Percentiles rank a stretch among this genome's conserved stretches.
phyloP scores from a whole-genome alignment of 2,329 filamentous ascomycete species.

The Raffaelea albimanens region DNA sequence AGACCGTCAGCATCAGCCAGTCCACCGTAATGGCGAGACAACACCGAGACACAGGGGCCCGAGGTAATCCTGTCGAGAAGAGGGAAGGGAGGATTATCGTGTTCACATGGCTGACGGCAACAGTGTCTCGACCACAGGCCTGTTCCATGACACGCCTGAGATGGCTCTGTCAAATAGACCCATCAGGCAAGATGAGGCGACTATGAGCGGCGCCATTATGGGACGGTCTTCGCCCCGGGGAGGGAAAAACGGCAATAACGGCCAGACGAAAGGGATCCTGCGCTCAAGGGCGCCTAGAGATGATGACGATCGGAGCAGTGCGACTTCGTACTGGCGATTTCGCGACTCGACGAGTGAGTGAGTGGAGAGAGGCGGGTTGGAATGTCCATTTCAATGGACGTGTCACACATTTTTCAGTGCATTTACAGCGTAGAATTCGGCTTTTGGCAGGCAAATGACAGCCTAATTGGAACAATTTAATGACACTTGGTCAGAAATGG shows the following conservation, averaged over 20 bases:
- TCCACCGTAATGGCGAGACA: no score
- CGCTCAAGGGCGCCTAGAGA: not conserved
- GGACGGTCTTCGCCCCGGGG: no score
- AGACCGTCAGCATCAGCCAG: not conserved
- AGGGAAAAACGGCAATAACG: no score
- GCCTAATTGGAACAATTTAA: no score
- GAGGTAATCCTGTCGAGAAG: not conserved
- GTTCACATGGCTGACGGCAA: not conserved
- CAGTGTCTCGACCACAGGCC: not conserved
- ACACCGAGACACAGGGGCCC: no score
- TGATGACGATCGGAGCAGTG: not conserved
- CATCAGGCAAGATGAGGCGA: no score
- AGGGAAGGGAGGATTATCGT: not conserved
- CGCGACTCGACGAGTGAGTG: constrained; percentile 7
- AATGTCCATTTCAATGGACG: no score
- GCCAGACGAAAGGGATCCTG: no score
- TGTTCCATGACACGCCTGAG: not conserved
- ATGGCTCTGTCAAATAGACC: not conserved
- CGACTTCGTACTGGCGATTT: constrained; percentile 9
- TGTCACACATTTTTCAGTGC: no score
- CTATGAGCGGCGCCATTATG: no score
- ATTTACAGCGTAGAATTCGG: no score
- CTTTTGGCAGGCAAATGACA: no score
- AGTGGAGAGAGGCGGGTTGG: constrained; percentile 1
- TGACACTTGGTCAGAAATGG: not conserved